Conservation (phyloP, 495 filamentous ascomycete genomes). For the Penicillium bialowiezense region DNA sequence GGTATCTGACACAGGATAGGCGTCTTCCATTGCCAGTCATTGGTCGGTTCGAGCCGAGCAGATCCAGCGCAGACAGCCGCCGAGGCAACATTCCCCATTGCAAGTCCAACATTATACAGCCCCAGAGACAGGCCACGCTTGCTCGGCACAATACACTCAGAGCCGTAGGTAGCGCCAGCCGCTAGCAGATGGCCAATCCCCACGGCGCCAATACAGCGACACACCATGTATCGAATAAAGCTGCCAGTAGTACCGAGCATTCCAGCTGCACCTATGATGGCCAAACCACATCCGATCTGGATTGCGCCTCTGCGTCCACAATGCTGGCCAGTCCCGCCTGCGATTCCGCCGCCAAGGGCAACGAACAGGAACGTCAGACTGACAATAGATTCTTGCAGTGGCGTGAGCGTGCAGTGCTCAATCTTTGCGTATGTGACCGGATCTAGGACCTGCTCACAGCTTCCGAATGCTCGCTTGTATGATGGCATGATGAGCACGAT, state of each 20-base stretch:
- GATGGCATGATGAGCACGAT: slow-evolving; percentile 28
- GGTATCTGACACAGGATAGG: slow-evolving; percentile 31
- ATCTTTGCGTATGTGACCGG: slow-evolving; percentile 4
- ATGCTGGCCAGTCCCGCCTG: slow-evolving; percentile 19
- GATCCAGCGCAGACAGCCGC: slow-evolving; percentile 27
- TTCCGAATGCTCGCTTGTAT: slow-evolving; percentile 22
- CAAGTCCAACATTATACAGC: slow-evolving; percentile 28
- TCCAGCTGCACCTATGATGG: slow-evolving; percentile 22
- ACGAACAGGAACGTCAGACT: slow-evolving; percentile 27
- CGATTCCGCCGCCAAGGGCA: slow-evolving; percentile 22
- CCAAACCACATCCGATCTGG: slow-evolving; percentile 19
- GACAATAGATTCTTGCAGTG: slow-evolving; percentile 30
- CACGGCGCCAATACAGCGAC: slow-evolving; percentile 26
- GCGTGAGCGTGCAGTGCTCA: slow-evolving; percentile 19
- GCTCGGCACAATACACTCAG: slow-evolving; percentile 26
- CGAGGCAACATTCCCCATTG: slow-evolving; percentile 24
- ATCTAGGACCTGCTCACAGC: slow-evolving; percentile 15
- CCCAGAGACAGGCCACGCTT: slow-evolving; percentile 25
- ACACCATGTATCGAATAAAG: slow-evolving; percentile 29
- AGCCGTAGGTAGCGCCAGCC: slow-evolving; percentile 22
- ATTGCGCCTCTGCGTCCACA: slow-evolving; percentile 20
- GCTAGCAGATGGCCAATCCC: slow-evolving; percentile 25
- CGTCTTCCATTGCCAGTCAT: slow-evolving; percentile 32
- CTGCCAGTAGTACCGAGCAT: slow-evolving; percentile 27
- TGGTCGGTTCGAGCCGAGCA: slow-evolving; percentile 14